Evolutionary conservation across 2,329 filamentous ascomycete species (phyloP).

Genomic region (Aspergillus felis): DNA sequence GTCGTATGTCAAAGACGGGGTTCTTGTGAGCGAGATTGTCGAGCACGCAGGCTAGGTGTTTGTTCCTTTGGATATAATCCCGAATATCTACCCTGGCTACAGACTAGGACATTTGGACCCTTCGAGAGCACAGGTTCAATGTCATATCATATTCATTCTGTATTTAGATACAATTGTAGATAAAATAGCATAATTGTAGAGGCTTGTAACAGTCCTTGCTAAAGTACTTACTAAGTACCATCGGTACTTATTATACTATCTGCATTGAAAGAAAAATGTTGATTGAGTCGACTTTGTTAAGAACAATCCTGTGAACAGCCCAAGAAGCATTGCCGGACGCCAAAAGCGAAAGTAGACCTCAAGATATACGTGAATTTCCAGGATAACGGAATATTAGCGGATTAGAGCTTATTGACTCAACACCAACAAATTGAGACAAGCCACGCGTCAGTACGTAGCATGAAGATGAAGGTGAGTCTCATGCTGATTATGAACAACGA

Average conservation of each 20-base stretch:
- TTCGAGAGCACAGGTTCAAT: background rate
- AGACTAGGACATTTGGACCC: background rate
- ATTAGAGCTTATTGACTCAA: background rate
- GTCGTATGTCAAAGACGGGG: slow-evolving; percentile 71
- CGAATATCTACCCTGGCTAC: background rate
- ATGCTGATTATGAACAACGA: background rate
- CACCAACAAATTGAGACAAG: background rate
- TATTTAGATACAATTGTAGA: background rate
- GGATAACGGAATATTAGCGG: background rate
- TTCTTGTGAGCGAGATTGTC: slow-evolving; percentile 88
- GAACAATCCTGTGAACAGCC: background rate
- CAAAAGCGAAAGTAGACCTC: background rate
- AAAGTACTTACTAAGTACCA: background rate
- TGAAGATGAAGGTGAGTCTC: background rate
- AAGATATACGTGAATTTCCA: background rate
- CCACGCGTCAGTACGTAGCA: background rate
- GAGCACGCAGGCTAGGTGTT: slow-evolving; percentile 76
- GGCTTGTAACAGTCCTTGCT: background rate
- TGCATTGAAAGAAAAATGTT: background rate
- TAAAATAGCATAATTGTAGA: background rate
- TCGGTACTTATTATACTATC: background rate
- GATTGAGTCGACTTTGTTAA: too few relatives aligned
- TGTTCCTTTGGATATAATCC: background rate
- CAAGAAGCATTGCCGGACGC: background rate
- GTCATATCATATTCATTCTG: background rate